These are phyloP conservation scores for Paramecium octaurelia DNA, from an alignment of 73 alveolate genomes.

Conservation along the genomic window DNA sequence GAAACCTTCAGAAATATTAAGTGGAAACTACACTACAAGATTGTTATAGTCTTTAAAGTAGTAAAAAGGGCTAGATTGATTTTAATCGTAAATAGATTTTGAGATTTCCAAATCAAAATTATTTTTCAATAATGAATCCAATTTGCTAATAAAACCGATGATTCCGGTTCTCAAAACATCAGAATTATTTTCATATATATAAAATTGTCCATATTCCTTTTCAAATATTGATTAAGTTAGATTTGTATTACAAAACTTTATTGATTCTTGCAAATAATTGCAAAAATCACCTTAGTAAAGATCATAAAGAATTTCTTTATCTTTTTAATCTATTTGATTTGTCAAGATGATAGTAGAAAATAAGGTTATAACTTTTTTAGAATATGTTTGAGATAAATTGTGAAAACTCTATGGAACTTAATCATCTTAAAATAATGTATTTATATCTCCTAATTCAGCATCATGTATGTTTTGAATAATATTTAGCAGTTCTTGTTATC, in stretches of 20 bases:
- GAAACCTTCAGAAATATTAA: neutral
- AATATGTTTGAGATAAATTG: neutral
- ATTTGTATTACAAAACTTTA: neutral
- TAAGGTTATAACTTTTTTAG: neutral
- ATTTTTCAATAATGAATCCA: neutral
- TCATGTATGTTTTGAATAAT: neutral
- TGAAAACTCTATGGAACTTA: neutral
- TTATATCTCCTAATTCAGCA: neutral
- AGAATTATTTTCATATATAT: neutral
- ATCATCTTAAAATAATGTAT: neutral
- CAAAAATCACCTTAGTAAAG: neutral
- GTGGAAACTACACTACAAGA: neutral
- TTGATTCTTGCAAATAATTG: neutral
- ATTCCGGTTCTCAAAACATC: neutral
- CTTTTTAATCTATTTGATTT: neutral
- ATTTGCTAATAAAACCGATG: neutral
- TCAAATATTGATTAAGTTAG: neutral
- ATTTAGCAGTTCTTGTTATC: neutral
- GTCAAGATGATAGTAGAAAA: neutral
- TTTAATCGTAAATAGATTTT: neutral
- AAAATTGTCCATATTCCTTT: neutral
- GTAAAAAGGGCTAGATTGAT: neutral
- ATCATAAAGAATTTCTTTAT: neutral
- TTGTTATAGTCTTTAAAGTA: neutral
- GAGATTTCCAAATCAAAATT: neutral